These are phyloP conservation scores for Colletotrichum truncatum DNA, from an alignment of 2,329 filamentous ascomycete species.

Conservation along the genomic window DNA sequence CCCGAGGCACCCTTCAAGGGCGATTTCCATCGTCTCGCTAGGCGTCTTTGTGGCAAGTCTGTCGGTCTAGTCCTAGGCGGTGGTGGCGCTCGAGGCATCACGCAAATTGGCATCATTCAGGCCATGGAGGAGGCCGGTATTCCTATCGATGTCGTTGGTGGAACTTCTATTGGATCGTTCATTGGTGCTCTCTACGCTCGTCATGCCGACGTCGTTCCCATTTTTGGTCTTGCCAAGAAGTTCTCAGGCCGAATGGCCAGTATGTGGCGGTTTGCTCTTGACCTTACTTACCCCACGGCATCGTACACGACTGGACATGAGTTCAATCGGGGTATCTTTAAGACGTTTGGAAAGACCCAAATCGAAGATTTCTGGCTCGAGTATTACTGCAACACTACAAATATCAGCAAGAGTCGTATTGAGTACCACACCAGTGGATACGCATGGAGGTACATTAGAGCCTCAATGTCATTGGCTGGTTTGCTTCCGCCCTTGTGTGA, in stretches of 20 bases:
- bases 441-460: slow-evolving; percentile 95
- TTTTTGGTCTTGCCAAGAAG: slow-evolving; percentile 96
- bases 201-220: slow-evolving; percentile 95
- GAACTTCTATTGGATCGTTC: slow-evolving; percentile 95
- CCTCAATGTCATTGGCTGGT: slow-evolving; percentile 96
- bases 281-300: slow-evolving; percentile 94
- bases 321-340: slow-evolving; percentile 99
- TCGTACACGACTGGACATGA: slow-evolving; percentile 99
- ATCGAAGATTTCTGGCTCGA: slow-evolving; percentile 99
- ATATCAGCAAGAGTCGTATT: slow-evolving; percentile 91
- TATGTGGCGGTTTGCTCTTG: slow-evolving; percentile 97
- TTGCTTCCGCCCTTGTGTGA: slow-evolving; percentile 94
- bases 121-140: slow-evolving; percentile 96
- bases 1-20: slow-evolving; percentile 94
- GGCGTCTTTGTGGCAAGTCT: slow-evolving; percentile 91
- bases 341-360: slow-evolving; percentile 94
- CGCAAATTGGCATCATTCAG: slow-evolving; percentile 92
- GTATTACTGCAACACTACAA: slow-evolving; percentile 99
- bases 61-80: slow-evolving; percentile 94
- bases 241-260: slow-evolving; percentile 99
- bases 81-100: slow-evolving; percentile 89
- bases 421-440: slow-evolving; percentile 98
- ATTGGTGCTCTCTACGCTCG: slow-evolving; percentile 95
- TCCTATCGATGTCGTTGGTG: slow-evolving; percentile 93
- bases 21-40: slow-evolving; percentile 92